Conservation (phyloP, 805 yeast genomes). For the Wickerhamiella australiensis region DNA sequence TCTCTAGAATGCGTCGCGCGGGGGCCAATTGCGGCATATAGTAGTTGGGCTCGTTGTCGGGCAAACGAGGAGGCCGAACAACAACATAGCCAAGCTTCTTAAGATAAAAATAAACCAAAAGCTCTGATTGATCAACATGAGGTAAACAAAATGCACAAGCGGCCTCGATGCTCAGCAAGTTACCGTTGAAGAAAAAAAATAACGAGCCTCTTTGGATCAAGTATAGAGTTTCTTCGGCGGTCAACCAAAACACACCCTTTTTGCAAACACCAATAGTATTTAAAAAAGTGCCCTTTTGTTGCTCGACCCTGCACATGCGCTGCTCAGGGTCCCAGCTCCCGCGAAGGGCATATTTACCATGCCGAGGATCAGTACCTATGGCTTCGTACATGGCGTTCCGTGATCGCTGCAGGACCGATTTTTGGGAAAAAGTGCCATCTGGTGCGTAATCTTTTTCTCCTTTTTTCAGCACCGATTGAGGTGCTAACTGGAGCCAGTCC, state of each 20-base stretch:
- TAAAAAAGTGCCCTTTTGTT: slow-evolving; percentile 62
- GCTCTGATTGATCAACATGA: slow-evolving; percentile 14
- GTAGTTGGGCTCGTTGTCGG: neutral
- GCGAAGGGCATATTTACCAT: slow-evolving; percentile 38
- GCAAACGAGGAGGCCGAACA: slow-evolving; percentile 20
- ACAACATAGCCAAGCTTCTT: slow-evolving; percentile 72
- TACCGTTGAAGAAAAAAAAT: slow-evolving; percentile 31
- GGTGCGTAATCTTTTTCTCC: slow-evolving; percentile 85
- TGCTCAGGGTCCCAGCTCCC: slow-evolving; percentile 37
- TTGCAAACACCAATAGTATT: slow-evolving; percentile 59
- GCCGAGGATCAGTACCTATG: slow-evolving; percentile 30
- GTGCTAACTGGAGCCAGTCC: slow-evolving; percentile 30
- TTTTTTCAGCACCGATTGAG: slow-evolving; percentile 33
- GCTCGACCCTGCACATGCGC: slow-evolving; percentile 31
- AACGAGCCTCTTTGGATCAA: slow-evolving; percentile 69
- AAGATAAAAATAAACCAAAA: slow-evolving; percentile 56
- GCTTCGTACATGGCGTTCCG: slow-evolving; percentile 65
- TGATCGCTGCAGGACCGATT: slow-evolving; percentile 37
- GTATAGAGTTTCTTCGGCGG: slow-evolving; percentile 60
- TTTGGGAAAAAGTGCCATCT: slow-evolving; percentile 52
- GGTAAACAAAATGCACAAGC: slow-evolving; percentile 41
- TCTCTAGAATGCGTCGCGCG: neutral
- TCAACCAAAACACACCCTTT: slow-evolving; percentile 40
- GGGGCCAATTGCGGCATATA: neutral
- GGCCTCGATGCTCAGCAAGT: slow-evolving; percentile 48